Evolutionary conservation across 129 eudicot genomes (phyloP).

Genomic region (Flaveria ramosissima): DNA sequence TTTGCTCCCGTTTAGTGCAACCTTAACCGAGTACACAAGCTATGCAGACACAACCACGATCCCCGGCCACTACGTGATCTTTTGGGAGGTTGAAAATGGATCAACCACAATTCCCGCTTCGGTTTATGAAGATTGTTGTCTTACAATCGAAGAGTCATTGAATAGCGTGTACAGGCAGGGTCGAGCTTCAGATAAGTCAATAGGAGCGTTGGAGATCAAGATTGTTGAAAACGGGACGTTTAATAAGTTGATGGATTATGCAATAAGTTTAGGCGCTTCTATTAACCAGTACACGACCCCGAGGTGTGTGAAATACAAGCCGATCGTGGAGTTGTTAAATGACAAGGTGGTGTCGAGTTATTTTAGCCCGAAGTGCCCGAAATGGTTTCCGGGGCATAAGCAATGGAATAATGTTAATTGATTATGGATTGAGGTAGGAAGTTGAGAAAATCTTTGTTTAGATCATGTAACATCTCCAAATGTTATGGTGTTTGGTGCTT

Average conservation of each 20-base stretch:
- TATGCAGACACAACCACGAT: conserved; percentile 39
- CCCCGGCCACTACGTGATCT: conserved; percentile 61
- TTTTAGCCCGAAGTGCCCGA: conserved; percentile 61
- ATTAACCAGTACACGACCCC: conserved; percentile 73
- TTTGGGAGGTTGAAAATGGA: conserved; percentile 15
- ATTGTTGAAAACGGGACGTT: conserved; percentile 59
- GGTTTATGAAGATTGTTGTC: conserved; percentile 35
- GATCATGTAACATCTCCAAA: conserved; percentile 30
- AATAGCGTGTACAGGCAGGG: conserved; percentile 51
- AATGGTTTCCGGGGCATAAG: conserved; percentile 63
- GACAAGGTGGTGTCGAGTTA: conserved; percentile 50
- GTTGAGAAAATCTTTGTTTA: conserved; percentile 33
- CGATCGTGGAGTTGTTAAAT: conserved; percentile 45
- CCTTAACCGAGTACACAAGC: conserved; percentile 55
- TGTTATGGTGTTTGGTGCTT: conserved; percentile 28
- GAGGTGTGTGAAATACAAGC: conserved; percentile 55
- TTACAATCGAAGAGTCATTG: conserved; percentile 43
- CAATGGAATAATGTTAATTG: conserved; percentile 47
- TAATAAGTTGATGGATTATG: conserved; percentile 70
- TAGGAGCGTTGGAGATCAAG: conserved; percentile 58
- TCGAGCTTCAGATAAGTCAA: conserved; percentile 46
- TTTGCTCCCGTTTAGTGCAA: conserved; percentile 26
- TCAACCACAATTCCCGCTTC: conserved; percentile 1
- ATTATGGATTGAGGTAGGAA: conserved; percentile 22
- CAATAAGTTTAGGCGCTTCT: conserved; percentile 59